phyloP scores from a whole-genome alignment of 1,284 basidiomycete species.

The Athelia sp. region DNA sequence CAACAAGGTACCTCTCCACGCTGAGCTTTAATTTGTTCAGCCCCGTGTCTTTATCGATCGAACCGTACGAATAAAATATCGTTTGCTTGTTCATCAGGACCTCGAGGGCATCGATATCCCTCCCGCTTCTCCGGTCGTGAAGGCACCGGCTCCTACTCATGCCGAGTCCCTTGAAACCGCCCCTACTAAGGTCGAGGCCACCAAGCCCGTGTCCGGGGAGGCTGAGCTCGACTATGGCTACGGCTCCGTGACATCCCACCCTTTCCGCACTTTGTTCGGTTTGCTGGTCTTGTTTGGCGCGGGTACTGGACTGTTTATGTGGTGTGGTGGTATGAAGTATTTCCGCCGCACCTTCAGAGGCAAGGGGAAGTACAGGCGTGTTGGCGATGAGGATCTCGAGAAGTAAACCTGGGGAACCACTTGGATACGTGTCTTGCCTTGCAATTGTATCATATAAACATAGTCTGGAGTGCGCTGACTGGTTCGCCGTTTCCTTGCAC shows the following conservation, averaged over 20 bases:
- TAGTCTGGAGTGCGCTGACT: neutral
- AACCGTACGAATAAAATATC: constrained; percentile 50
- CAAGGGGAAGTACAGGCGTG: constrained; percentile 39
- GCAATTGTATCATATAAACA: neutral
- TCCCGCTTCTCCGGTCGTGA: constrained; percentile 8
- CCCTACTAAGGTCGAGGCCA: constrained; percentile 2
- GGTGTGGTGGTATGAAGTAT: constrained; percentile 48
- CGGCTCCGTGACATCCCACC: constrained; percentile 11
- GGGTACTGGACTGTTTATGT: constrained; percentile 48
- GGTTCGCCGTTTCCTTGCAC: neutral
- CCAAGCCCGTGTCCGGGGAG: constrained; percentile 4
- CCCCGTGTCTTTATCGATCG: constrained; percentile 30
- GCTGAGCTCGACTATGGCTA: constrained; percentile 5
- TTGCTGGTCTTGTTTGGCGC: constrained; percentile 41
- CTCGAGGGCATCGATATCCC: constrained; percentile 7
- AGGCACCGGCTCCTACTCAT: constrained; percentile 4
- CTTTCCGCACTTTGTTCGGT: constrained; percentile 40
- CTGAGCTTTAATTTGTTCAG: constrained; percentile 76
- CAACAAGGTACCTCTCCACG: constrained; percentile 86
- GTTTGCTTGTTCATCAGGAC: constrained; percentile 32
- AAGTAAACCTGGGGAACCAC: constrained; percentile 30
- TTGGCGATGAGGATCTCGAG: constrained; percentile 46
- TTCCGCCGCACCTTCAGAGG: constrained; percentile 36
- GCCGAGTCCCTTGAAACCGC: constrained; percentile 9
- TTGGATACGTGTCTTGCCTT: neutral